Evolutionary conservation across 306 rosid genomes (phyloP).

Genomic region (Betula pendula): DNA sequence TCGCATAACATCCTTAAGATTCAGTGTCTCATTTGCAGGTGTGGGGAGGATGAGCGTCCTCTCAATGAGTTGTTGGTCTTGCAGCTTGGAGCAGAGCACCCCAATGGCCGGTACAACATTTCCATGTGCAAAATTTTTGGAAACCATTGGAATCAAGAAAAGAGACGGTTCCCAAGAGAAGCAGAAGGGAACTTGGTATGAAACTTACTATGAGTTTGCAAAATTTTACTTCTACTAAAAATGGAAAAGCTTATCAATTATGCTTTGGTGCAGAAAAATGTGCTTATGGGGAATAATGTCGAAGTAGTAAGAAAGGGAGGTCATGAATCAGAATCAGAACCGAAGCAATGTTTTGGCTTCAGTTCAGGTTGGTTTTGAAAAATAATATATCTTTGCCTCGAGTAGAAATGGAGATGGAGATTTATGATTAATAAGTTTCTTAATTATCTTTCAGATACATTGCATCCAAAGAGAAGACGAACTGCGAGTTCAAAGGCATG

Average conservation of each 20-base stretch:
- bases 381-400: background rate
- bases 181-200: conserved; percentile 52
- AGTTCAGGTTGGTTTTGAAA: conserved; percentile 50
- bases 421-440: background rate
- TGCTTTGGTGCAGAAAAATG: conserved; percentile 52
- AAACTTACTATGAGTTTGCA: conserved; percentile 1
- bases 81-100: conserved; percentile 81
- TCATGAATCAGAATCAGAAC: conserved; percentile 40
- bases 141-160: conserved; percentile 66
- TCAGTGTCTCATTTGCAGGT: conserved; percentile 45
- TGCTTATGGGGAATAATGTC: conserved; percentile 42
- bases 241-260: conserved; percentile 20
- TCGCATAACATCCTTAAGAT: background rate
- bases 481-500: conserved; percentile 52
- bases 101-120: conserved; percentile 55
- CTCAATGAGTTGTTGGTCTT: conserved; percentile 74
- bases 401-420: background rate
- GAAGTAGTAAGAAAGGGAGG: conserved; percentile 46
- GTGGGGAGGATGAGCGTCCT: conserved; percentile 97
- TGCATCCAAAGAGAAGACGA: conserved; percentile 80
- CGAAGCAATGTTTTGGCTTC: conserved; percentile 34
- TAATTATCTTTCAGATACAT: conserved; percentile 43
- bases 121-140: conserved; percentile 79
- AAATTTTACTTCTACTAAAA: conserved; percentile 1
- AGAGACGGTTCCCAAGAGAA: conserved; percentile 35